phyloP scores from a whole-genome alignment of 345 rosid genomes.

The Salix arbutifolia region DNA sequence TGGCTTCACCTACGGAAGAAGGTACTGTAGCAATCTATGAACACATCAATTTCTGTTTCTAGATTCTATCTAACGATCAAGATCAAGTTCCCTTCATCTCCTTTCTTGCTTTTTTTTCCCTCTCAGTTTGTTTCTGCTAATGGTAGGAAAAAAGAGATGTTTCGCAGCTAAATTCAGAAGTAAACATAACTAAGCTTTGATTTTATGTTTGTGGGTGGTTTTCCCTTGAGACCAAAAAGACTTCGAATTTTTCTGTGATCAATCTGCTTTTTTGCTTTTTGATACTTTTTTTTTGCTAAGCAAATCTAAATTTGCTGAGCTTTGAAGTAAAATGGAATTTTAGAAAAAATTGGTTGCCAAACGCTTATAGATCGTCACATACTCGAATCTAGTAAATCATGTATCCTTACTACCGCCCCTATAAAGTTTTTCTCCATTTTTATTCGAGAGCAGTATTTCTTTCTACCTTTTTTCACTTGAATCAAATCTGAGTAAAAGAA shows the following conservation, averaged over 20 bases:
- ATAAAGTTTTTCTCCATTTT: background rate
- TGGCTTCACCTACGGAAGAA: slow-evolving; percentile 33
- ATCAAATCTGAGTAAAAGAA: background rate
- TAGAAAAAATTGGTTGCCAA: background rate
- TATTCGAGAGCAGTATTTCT: background rate
- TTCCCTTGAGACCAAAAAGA: background rate
- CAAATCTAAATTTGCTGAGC: background rate
- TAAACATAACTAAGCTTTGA: background rate
- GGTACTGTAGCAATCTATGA: slow-evolving; percentile 19
- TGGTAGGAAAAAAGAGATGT: background rate
- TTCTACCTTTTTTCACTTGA: background rate
- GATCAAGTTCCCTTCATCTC: background rate
- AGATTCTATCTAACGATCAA: background rate
- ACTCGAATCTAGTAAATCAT: background rate
- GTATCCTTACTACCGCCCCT: background rate
- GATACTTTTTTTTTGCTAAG: background rate
- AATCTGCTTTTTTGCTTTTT: background rate
- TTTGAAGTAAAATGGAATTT: background rate
- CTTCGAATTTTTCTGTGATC: background rate
- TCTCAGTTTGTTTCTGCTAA: background rate
- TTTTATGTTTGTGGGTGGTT: background rate
- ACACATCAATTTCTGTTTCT: background rate
- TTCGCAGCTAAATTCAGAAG: background rate
- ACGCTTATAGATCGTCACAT: background rate
- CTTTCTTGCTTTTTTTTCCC: background rate